Evolutionary conservation across 768 basidiomycete species (phyloP), one percentile per base, ranked within the genome.

Genomic region (Phylloporus sp.): DNA sequence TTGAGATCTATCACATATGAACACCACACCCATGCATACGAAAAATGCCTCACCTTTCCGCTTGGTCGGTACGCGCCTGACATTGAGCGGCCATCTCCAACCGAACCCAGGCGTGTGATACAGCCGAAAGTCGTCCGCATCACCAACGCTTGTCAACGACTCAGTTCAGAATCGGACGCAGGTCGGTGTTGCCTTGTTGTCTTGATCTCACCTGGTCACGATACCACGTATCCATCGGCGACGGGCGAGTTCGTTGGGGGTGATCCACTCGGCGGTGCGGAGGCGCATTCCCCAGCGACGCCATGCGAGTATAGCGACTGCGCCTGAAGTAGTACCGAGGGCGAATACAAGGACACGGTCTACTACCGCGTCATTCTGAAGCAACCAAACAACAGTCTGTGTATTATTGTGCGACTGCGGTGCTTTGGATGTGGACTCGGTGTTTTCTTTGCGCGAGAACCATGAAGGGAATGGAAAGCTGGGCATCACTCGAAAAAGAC

Each of bases 71-170:
- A 93, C 72, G 13, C 67, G 63, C 50, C 88, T 78, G 45, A 90
- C 75, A 57, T 84, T 88, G 55, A 90, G 55, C 0, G 87, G 90
- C 77, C 82, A 88, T 43, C 76, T 73, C 75, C 85, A 91, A 29
- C 89, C 86, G 24, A 89, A 63, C 0, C 79, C 76, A 0, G 95
- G 94, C 0, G 85, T 93, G 62, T 98, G 95, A 59, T 84, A 97
- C 27, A 98, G 45, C 44, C 72, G 68, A 67, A 95, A 94, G 62
- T 91, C 91, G 68, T 97, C 95, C 12, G 79, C 84, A 61, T 94
- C 91, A 4, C 88, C 88, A 46, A 92, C 91, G 54, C 89, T 91
- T 11, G 16, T 35, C 13, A 16, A 27, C 31, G 42, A 35, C 49
- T 49, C 40, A 49, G 48, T 41, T 40, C 20, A 40, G 8, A 28